Base-by-base conservation (phyloP, 768 basidiomycete genomes). In the Boletus sp. region DNA sequence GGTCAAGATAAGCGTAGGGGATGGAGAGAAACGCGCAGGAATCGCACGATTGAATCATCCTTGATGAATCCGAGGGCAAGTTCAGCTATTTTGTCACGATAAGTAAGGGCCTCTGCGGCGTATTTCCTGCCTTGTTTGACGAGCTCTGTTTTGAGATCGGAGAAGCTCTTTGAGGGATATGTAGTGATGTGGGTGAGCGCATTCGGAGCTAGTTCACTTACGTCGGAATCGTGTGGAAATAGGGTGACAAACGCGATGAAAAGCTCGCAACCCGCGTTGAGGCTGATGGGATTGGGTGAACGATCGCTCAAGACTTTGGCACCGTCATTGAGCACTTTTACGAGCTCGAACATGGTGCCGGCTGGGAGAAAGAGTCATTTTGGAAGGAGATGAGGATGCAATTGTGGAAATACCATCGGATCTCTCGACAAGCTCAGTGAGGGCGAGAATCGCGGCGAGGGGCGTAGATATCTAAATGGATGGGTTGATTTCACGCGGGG, bases 311-410 rank as follows among this genome's bases (percentile, higher is more conserved):
- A 76, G 6, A 77, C 75, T 37, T 83, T 77, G 1, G 90, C 87
- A 44, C 86, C 90, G 44, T 88, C 82, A 56, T 92, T 85, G 56
- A 97, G 82, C 28, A 86, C 93, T 59, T 88, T 82, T 24, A 91
- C 87, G 30, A 98, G 85, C 72, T 99, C 96, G 64, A 89, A 92
- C 87, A 94, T 94, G 20, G 94, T 97, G 2, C 86, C 90, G 48
- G 91, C 92, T 92, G 67, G 32, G 47, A 18, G 55, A 35, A 12
- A 11, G 49, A 33, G 53, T 55, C 24, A 66, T 52, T 59, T 29
- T 30, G 39, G 50, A 12, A 39, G 18, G 55, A 32, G 49, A 40
- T 0, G 24, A 7, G 41, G 4, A 52, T 33, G 14, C 52, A 54
- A 48, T 5, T 45, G 66, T 76, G 67, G 77, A 64, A 2, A n/a